Conservation (phyloP, 495 filamentous ascomycete genomes). For the Lindgomyces ingoldianus region DNA sequence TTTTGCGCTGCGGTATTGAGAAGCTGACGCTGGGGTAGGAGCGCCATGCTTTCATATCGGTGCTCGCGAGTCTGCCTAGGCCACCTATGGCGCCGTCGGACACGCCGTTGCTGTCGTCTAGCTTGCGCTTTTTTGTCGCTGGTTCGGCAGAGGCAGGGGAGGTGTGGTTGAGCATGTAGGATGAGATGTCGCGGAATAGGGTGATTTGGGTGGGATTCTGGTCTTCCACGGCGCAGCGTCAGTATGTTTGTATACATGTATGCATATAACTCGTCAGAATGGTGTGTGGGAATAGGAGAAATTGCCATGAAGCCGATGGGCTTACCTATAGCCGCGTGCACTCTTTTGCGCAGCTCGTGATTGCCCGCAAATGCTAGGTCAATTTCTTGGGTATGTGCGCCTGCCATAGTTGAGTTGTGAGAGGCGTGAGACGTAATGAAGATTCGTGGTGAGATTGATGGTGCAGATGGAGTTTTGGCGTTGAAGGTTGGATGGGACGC, state of each 20-base stretch:
- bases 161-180: constrained; percentile 33
- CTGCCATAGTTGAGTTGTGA: constrained; percentile 5
- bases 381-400: constrained; percentile 29
- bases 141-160: constrained; percentile 21
- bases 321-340: constrained; percentile 36
- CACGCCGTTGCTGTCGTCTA: constrained; percentile 29
- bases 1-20: constrained; percentile 77
- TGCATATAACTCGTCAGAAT: constrained; percentile 3
- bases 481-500: constrained; percentile 2
- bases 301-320: background rate
- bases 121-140: constrained; percentile 40
- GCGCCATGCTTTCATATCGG: constrained; percentile 17
- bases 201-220: constrained; percentile 33
- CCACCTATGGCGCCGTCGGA: constrained; percentile 17
- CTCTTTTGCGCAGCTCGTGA: constrained; percentile 34
- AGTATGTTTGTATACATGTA: too few relatives aligned
- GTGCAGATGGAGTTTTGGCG: background rate
- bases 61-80: constrained; percentile 13
- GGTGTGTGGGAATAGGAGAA: background rate
- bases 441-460: constrained; percentile 7
- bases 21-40: constrained; percentile 41
- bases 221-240: too few relatives aligned
- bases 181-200: constrained; percentile 39
- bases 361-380: constrained; percentile 33
- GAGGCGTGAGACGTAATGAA: background rate